phyloP scores from a whole-genome alignment of 108 stramenopile species.

The Cyclotella kingstonii region DNA sequence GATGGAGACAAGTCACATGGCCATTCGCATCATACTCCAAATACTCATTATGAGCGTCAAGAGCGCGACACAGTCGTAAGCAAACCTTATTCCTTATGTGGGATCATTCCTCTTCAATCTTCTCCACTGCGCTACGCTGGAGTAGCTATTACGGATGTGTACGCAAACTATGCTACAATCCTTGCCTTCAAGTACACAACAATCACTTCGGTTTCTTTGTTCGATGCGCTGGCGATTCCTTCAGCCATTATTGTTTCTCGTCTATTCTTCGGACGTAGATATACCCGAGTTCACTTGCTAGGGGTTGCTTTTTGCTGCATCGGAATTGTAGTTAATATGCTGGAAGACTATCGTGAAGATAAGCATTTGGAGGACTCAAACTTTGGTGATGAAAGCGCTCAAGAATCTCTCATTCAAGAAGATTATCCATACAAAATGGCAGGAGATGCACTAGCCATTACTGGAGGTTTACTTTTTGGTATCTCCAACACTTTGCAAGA shows the following conservation, averaged over 20 bases:
- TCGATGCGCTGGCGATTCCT: slow-evolving; percentile 94
- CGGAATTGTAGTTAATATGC: slow-evolving; percentile 78
- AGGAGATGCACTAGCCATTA: slow-evolving; percentile 87
- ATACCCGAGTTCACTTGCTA: slow-evolving; percentile 62
- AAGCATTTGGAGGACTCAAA: slow-evolving; percentile 15
- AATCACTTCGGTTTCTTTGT: slow-evolving; percentile 86
- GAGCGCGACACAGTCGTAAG: neutral
- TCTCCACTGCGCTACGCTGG: slow-evolving; percentile 20
- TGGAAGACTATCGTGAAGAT: slow-evolving; percentile 74
- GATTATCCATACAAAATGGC: slow-evolving; percentile 65
- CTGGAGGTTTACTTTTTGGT: slow-evolving; percentile 89
- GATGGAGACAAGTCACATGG: slow-evolving; percentile 2
- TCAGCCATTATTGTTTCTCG: slow-evolving; percentile 86
- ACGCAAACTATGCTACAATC: slow-evolving; percentile 68
- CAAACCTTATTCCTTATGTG: slow-evolving; percentile 29
- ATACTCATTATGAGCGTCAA: neutral
- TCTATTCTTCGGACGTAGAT: slow-evolving; percentile 68
- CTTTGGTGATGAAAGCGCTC: slow-evolving; percentile 15
- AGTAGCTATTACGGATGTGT: slow-evolving; percentile 62
- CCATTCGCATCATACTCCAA: neutral
- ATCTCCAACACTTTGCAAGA: slow-evolving; percentile 81
- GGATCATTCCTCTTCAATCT: slow-evolving; percentile 24
- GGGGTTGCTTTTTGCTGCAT: slow-evolving; percentile 82
- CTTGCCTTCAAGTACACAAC: slow-evolving; percentile 87
- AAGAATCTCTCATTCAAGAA: slow-evolving; percentile 37